A percentile compares a stretch with the other conserved stretches of the same genome.
Conservation (phyloP, 495 filamentous ascomycete species). For the Neurospora hispaniola region DNA sequence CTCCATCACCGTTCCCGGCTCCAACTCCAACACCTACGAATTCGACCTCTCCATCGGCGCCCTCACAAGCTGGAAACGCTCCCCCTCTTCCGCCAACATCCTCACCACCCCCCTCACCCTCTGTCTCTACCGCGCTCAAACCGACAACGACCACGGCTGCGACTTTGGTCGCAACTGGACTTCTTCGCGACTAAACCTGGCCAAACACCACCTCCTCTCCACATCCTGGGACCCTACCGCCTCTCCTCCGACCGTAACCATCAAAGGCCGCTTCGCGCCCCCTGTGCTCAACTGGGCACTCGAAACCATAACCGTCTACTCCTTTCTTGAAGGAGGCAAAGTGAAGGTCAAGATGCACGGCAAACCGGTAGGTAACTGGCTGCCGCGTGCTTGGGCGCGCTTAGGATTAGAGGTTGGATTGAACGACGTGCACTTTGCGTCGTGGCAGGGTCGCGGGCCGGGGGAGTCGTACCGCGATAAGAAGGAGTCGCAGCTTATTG, state of each 20-base stretch:
- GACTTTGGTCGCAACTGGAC: slow-evolving; percentile 35
- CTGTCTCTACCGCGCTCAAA: slow-evolving; percentile 44
- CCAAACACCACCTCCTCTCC: slow-evolving; percentile 32
- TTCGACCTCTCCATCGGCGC: slow-evolving; percentile 33
- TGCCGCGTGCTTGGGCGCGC: slow-evolving; percentile 48
- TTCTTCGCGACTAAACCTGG: slow-evolving; percentile 28
- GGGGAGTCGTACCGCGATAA: slow-evolving; percentile 53
- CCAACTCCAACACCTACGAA: slow-evolving; percentile 23
- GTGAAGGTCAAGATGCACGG: not conserved
- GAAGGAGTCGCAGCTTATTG: slow-evolving; percentile 46
- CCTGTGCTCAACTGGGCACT: slow-evolving; percentile 54
- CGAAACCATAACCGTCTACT: slow-evolving; percentile 43
- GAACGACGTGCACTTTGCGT: slow-evolving; percentile 27
- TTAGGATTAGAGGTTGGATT: slow-evolving; percentile 46
- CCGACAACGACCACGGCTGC: slow-evolving; percentile 52
- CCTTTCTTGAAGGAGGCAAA: slow-evolving; percentile 25
- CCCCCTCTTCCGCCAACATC: slow-evolving; percentile 20
- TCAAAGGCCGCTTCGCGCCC: slow-evolving; percentile 42
- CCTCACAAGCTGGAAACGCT: slow-evolving; percentile 26
- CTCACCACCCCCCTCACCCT: slow-evolving; percentile 34
- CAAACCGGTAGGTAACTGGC: slow-evolving; percentile 24
- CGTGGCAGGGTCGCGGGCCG: slow-evolving; percentile 57
- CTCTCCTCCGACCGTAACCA: slow-evolving; percentile 22
- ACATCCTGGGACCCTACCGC: slow-evolving; percentile 27
- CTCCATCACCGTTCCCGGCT: slow-evolving; percentile 17